Conservation (phyloP, 805 yeast genomes). For the Yarrowia sp. region DNA sequence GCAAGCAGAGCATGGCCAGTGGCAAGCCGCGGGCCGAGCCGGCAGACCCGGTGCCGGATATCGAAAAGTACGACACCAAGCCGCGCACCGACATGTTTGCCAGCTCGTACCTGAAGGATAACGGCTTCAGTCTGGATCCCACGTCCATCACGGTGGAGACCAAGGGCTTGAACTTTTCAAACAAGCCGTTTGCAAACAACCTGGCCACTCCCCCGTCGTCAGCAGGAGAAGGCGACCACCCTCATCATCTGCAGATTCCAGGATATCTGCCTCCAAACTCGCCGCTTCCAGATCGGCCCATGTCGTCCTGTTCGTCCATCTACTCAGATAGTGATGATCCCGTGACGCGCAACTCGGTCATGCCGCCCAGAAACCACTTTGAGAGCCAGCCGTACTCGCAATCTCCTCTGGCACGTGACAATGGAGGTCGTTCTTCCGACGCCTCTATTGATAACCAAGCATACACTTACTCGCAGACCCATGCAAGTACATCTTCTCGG, state of each 20-base stretch:
- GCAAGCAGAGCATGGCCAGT: slow-evolving; percentile 15
- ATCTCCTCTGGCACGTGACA: not conserved
- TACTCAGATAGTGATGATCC: slow-evolving; percentile 14
- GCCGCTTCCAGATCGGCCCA: not conserved
- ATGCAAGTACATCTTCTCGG: not conserved
- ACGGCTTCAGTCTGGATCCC: not conserved
- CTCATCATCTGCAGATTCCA: slow-evolving; percentile 9
- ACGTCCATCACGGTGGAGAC: not conserved
- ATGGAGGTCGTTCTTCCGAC: not conserved
- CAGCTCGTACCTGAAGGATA: not conserved
- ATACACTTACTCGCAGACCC: not conserved
- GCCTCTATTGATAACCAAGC: not conserved
- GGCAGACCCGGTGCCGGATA: not conserved
- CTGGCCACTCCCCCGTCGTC: slow-evolving; percentile 3
- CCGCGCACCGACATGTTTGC: too few species aligned
- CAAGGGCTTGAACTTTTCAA: not conserved
- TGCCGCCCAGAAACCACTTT: not conserved
- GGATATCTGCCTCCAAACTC: slow-evolving; percentile 11
- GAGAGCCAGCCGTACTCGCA: not conserved
- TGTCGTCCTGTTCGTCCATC: slow-evolving; percentile 12
- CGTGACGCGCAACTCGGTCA: slow-evolving; percentile 14
- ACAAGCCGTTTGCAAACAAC: not conserved
- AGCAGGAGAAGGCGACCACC: not conserved
- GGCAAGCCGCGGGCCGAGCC: not conserved
- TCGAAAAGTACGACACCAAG: not conserved